Evolutionary conservation across 106 monocot genomes (phyloP).

Genomic region (Xerophyta viscosa): DNA sequence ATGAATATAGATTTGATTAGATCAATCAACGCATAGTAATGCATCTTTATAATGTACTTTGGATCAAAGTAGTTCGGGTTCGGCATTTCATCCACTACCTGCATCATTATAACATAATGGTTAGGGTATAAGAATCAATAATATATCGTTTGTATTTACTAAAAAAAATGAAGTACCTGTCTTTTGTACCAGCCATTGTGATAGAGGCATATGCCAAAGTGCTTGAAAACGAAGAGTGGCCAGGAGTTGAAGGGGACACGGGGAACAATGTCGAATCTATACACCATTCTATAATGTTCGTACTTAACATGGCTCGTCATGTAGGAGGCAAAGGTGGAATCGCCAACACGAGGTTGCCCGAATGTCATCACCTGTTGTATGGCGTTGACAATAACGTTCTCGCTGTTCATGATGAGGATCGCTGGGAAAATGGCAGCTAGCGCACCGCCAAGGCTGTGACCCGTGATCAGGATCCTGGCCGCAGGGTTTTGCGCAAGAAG

Average conservation of each 20-base stretch:
- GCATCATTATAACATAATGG: not conserved
- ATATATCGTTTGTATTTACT: too few species aligned
- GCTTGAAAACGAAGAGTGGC: conserved; percentile 31
- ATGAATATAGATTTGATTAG: conserved; percentile 15
- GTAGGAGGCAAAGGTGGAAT: conserved; percentile 10
- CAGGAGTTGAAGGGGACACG: conserved; percentile 33
- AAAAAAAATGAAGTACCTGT: too few species aligned
- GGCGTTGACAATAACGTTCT: conserved; percentile 8
- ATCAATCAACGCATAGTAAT: conserved; percentile 13
- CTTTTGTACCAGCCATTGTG: conserved; percentile 17
- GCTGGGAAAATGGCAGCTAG: conserved; percentile 36
- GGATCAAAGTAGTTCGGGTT: conserved; percentile 27
- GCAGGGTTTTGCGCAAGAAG: conserved; percentile 17
- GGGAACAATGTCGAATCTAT: conserved; percentile 43
- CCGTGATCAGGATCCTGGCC: conserved; percentile 33
- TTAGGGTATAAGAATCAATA: too few species aligned
- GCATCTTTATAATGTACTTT: not conserved
- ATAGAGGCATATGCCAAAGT: conserved; percentile 34
- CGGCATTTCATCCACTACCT: conserved; percentile 23
- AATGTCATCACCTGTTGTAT: conserved; percentile 28
- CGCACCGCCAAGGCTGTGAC: conserved; percentile 49
- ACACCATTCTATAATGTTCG: conserved; percentile 33
- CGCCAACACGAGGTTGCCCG: conserved; percentile 53
- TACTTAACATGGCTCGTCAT: not conserved
- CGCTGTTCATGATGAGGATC: conserved; percentile 16